Conservation (phyloP, 2,329 filamentous ascomycete species). For the Paecilomyces niveus region DNA sequence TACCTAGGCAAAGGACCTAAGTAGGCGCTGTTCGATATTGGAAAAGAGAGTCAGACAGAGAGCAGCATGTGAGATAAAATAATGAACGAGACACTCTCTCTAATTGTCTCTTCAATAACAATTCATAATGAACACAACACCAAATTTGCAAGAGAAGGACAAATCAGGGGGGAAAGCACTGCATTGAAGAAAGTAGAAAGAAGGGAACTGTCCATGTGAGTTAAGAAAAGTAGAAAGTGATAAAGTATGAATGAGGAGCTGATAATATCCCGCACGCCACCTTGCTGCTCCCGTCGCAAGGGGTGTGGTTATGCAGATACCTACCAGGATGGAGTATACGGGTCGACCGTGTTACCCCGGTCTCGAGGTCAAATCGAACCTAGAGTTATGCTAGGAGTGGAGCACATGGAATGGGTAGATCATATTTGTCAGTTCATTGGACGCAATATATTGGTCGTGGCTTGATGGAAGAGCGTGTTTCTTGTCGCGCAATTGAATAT, state of each 20-base stretch:
- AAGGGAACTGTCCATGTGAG: not conserved
- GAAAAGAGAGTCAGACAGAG: not conserved
- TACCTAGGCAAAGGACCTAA: not conserved
- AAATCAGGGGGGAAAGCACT: too few relatives aligned
- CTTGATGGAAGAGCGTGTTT: not conserved
- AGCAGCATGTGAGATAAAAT: not conserved
- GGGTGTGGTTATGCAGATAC: not conserved
- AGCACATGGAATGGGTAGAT: not conserved
- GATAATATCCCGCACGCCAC: slow-evolving; percentile 4
- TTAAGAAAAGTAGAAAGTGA: not conserved
- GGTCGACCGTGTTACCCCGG: not conserved
- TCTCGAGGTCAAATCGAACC: not conserved
- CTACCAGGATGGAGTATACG: not conserved
- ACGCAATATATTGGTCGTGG: not conserved
- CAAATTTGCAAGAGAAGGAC: too few relatives aligned
- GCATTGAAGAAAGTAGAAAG: not conserved
- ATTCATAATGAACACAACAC: not conserved
- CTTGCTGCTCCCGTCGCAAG: not conserved
- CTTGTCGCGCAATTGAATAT: not conserved
- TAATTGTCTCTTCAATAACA: not conserved
- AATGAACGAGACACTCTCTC: not conserved
- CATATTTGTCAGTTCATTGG: not conserved
- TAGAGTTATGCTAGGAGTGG: not conserved
- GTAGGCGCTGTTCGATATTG: not conserved
- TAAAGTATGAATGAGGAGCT: not conserved